Percentiles rank a stretch among this genome's conserved stretches.
Conservation (phyloP, 495 filamentous ascomycete genomes). For the Podospora comata region DNA sequence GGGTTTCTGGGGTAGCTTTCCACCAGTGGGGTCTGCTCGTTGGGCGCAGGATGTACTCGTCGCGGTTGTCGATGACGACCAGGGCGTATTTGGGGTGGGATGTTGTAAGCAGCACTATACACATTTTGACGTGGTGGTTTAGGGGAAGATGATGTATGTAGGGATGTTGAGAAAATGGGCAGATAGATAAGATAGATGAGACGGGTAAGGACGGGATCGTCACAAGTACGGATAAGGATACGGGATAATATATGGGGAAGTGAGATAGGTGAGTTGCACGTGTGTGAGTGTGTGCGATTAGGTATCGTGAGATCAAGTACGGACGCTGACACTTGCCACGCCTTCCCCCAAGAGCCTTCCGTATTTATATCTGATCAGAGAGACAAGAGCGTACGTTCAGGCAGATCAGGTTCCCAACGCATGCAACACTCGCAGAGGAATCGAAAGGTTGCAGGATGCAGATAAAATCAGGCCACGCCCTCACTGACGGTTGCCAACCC, state of each 20-base stretch:
- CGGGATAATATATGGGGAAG: neutral
- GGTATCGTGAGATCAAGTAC: neutral
- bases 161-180: neutral
- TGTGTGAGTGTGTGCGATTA: neutral
- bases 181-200: neutral
- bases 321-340: neutral
- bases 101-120: conserved; percentile 86
- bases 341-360: neutral
- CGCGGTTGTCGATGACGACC: conserved; percentile 88
- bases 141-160: neutral
- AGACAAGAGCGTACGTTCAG: neutral
- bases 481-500: conserved; percentile 6
- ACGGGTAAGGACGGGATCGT: neutral
- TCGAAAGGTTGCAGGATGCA: conserved; percentile 8
- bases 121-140: conserved; percentile 57
- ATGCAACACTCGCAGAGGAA: conserved; percentile 5
- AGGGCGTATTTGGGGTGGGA: conserved; percentile 86
- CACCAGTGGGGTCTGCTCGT: conserved; percentile 84
- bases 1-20: conserved; percentile 44
- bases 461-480: conserved; percentile 18
- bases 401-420: neutral
- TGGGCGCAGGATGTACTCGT: conserved; percentile 90
- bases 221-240: neutral
- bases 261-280: neutral
- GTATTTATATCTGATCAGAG: conserved; percentile 5